Conservation (phyloP, 2,329 filamentous ascomycete genomes). For the Colletotrichum horii region DNA sequence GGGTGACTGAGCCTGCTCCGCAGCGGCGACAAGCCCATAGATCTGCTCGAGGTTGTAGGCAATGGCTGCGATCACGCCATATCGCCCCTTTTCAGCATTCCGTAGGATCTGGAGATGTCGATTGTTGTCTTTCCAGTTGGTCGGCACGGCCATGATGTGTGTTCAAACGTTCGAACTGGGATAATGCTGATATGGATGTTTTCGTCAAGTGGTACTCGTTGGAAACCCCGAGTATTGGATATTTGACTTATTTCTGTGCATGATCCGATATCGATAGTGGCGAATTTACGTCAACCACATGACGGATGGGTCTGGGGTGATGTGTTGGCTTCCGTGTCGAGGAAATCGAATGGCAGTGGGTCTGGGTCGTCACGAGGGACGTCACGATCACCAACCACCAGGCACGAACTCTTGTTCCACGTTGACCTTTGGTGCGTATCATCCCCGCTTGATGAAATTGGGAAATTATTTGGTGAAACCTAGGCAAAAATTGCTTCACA, state of each 20-base stretch:
- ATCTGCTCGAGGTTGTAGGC: conserved; percentile 73
- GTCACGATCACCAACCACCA: neutral
- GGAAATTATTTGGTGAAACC: neutral
- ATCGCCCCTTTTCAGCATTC: conserved; percentile 28
- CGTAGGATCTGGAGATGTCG: neutral
- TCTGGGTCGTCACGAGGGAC: neutral
- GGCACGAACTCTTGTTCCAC: neutral
- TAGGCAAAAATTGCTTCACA: neutral
- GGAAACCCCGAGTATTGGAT: neutral
- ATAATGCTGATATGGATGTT: neutral
- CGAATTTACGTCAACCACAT: neutral
- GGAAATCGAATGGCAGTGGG: neutral
- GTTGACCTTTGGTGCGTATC: neutral
- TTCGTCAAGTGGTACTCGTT: neutral
- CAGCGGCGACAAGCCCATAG: conserved; percentile 69
- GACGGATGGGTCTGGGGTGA: neutral
- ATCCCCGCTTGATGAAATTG: neutral
- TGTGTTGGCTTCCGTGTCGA: neutral
- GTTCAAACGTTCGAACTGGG: neutral
- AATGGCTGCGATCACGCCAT: conserved; percentile 59
- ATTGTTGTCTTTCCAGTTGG: neutral
- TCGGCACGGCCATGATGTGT: neutral
- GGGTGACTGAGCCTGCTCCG: conserved; percentile 68
- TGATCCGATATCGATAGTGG: neutral
- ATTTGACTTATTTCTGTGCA: neutral